Conservation (phyloP, 2,329 filamentous ascomycete species). For the Exophiala viscosa region DNA sequence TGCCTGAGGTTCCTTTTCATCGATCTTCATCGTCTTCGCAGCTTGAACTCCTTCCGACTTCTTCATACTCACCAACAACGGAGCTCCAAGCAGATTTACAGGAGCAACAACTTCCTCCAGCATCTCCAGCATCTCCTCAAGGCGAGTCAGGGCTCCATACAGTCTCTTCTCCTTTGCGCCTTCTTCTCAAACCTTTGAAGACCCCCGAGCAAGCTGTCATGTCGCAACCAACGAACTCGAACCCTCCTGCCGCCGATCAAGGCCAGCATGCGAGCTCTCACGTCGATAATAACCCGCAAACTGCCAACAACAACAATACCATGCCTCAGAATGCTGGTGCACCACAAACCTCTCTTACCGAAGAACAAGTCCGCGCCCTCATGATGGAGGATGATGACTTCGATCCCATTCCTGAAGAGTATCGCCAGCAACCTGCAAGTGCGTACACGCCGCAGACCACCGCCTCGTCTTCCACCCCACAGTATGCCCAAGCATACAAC, state of each 20-base stretch:
- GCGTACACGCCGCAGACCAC: neutral
- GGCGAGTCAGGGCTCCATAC: no score
- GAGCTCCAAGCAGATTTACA: neutral
- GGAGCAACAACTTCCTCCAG: neutral
- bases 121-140: neutral
- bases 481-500: neutral
- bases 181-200: no score
- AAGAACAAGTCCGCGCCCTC: neutral
- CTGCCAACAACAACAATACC: neutral
- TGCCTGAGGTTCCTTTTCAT: no score
- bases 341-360: neutral
- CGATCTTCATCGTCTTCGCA: neutral
- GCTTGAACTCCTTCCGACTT: neutral
- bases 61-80: neutral
- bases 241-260: no score
- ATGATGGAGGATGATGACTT: constrained; percentile 5
- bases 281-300: no score
- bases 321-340: no score
- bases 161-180: no score
- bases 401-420: constrained; percentile 1
- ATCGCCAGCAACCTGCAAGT: neutral
- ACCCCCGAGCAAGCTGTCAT: no score
- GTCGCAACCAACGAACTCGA: no score
- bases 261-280: no score
- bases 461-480: neutral